Evolutionary conservation across 2,329 filamentous ascomycete species (phyloP).

Genomic region (Neophaeococcomyces mojaviensis): DNA sequence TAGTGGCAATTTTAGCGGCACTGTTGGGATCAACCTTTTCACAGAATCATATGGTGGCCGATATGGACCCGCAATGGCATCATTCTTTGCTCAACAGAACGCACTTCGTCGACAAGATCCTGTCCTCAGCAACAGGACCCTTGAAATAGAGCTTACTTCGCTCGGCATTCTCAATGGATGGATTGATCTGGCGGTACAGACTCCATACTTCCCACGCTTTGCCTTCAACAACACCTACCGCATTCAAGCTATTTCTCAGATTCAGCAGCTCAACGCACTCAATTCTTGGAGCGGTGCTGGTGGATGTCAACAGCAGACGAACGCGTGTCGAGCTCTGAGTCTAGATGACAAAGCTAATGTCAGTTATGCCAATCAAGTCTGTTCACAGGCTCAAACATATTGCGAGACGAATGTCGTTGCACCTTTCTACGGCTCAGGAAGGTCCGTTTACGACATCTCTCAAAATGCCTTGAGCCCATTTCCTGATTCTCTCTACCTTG

Average conservation of each 20-base stretch:
- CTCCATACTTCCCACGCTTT: constrained; percentile 33
- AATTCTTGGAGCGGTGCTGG: constrained; percentile 20
- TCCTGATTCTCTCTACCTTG: constrained; percentile 47
- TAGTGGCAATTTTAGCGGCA: constrained; percentile 31
- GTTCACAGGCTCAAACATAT: constrained; percentile 22
- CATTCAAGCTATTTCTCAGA: constrained; percentile 45
- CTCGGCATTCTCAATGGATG: constrained; percentile 66
- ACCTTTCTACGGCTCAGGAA: constrained; percentile 29
- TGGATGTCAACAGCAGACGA: constrained; percentile 22
- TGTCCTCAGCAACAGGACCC: constrained; percentile 29
- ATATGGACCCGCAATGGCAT: constrained; percentile 60
- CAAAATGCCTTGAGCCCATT: constrained; percentile 51
- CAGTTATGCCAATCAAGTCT: constrained; percentile 21
- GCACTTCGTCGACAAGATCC: constrained; percentile 44
- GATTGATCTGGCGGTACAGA: constrained; percentile 57
- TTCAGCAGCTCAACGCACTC: constrained; percentile 21
- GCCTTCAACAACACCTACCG: constrained; percentile 49
- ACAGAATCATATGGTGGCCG: constrained; percentile 64
- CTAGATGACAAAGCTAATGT: constrained; percentile 20
- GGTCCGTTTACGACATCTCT: constrained; percentile 50
- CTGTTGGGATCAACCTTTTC: constrained; percentile 54
- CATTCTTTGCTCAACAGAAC: constrained; percentile 56
- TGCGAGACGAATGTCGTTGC: constrained; percentile 34
- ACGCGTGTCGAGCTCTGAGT: constrained; percentile 21
- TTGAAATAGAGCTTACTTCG: constrained; percentile 39